A percentile compares a stretch with the other conserved stretches of the same genome.
Evolutionary conservation across 2,329 filamentous ascomycete species (phyloP).

Genomic region (Ceratocystis cacaofunesta): DNA sequence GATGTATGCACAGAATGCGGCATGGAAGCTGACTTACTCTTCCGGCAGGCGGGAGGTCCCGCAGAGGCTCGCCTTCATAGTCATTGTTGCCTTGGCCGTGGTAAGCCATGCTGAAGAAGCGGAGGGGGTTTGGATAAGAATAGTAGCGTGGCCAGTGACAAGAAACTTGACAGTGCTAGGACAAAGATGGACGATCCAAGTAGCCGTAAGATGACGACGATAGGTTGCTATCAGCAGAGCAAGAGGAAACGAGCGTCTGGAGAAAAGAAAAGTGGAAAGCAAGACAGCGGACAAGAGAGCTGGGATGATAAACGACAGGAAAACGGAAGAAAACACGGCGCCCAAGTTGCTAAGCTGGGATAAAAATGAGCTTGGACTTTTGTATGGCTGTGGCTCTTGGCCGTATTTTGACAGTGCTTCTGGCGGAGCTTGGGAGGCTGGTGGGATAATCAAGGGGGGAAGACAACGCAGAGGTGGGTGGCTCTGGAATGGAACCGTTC

Average conservation of each 20-base stretch:
- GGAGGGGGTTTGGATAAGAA: neutral
- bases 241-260: neutral
- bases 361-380: neutral
- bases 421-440: constrained; percentile 1
- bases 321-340: neutral
- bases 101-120: constrained; percentile 38
- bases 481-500: neutral
- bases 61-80: constrained; percentile 49
- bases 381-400: neutral
- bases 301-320: neutral
- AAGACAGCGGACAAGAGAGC: neutral
- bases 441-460: constrained; percentile 10
- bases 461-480: neutral
- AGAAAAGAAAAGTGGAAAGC: neutral
- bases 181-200: neutral
- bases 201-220: neutral
- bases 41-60: constrained; percentile 47
- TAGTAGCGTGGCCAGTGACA: neutral
- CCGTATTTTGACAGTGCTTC: constrained; percentile 1
- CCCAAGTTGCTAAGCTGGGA: neutral
- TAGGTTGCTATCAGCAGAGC: neutral
- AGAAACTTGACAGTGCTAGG: neutral
- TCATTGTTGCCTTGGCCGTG: constrained; percentile 41
- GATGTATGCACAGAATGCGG: neutral
- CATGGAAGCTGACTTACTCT: constrained; percentile 35